phyloP scores from a whole-genome alignment of 139 green algal genomes.

The Helicosporidium sp. region DNA sequence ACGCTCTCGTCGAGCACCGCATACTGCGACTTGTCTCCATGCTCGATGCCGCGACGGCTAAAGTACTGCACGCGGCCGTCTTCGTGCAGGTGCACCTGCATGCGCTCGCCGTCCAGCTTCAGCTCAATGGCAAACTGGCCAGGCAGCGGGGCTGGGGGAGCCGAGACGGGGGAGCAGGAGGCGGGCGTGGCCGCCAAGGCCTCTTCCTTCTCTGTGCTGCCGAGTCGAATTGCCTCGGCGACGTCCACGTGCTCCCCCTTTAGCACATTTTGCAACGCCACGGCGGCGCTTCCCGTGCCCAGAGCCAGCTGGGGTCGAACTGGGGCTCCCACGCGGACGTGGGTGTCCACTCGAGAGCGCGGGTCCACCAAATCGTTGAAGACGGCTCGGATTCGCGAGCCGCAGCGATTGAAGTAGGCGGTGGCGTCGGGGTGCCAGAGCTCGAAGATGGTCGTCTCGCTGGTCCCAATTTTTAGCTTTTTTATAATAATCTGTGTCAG shows the following conservation, averaged over 20 bases:
- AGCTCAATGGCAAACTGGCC: neutral
- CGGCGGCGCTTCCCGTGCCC: conserved; percentile 51
- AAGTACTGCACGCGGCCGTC: conserved; percentile 24
- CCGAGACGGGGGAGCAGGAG: too few relatives aligned
- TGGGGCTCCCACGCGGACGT: neutral
- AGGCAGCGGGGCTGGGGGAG: neutral
- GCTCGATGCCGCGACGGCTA: conserved; percentile 33
- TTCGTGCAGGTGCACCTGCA: conserved; percentile 49
- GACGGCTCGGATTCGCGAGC: neutral
- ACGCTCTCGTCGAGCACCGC: conserved; percentile 14
- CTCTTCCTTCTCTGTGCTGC: neutral
- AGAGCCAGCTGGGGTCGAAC: conserved; percentile 28
- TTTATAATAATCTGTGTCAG: conserved; percentile 49
- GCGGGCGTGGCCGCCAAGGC: too few relatives aligned
- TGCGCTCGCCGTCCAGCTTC: conserved; percentile 13
- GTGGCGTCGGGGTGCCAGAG: conserved; percentile 48
- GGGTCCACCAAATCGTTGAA: conserved; percentile 26
- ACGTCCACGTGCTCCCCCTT: neutral
- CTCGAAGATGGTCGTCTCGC: conserved; percentile 30
- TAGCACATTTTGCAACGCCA: conserved; percentile 26
- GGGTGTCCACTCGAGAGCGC: conserved; percentile 8
- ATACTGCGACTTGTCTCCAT: conserved; percentile 19
- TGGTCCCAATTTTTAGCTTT: conserved; percentile 41
- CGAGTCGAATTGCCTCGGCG: neutral
- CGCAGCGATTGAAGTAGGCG: conserved; percentile 15